Evolutionary conservation across 345 rosid species (phyloP), one percentile per base, ranked within the genome.

Genomic region (Aurinia saxatilis): DNA sequence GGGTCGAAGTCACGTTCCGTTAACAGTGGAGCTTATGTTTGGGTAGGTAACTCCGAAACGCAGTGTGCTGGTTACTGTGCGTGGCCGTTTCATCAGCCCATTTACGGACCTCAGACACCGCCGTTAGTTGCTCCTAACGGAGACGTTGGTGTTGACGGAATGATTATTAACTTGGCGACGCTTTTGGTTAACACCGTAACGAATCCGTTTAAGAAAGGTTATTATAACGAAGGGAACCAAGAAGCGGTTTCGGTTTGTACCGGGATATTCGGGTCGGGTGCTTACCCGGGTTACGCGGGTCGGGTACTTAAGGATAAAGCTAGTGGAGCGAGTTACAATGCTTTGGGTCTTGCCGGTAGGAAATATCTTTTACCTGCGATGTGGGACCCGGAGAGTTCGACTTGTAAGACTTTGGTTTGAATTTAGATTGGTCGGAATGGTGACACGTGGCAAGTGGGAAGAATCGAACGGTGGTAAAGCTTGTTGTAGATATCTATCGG

Each of bases 1-100:
- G 90, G 79, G 14, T 65, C 89, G 1, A 57, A 57, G 19, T 1
- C 35, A 1, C 17, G 58, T 9, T 39, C 74, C 30, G 45, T 47
- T 8, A 23, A 62, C 13, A 35, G 70, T 35, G 84, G 82, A n/a
- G 68, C 85, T 0, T 88, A 73, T 50, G 73, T 89, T 0, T 89
- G 98, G 98, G 91, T 92, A 0, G 98, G 98, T 0, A 86, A 92
- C 80, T 84, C 98, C 10, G 95, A 78, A 75, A 42, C 72, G 3
- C 93, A 82, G 81, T 92, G 98, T 42, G 87, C 93, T 0, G 98
- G 95, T 17, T 81, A 86, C 71, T 92, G 98, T 55, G 96, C 95
- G 5, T 86, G 98, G 98, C 98, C 96, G n/a, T 91, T 91, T 36
- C 98, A 91, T 64, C 98, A 86, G 78, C 98, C 96, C 5, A 59